These are phyloP conservation scores for Phoma sp. DNA, from an alignment of 2,329 filamentous ascomycete species.

Conservation along the genomic window DNA sequence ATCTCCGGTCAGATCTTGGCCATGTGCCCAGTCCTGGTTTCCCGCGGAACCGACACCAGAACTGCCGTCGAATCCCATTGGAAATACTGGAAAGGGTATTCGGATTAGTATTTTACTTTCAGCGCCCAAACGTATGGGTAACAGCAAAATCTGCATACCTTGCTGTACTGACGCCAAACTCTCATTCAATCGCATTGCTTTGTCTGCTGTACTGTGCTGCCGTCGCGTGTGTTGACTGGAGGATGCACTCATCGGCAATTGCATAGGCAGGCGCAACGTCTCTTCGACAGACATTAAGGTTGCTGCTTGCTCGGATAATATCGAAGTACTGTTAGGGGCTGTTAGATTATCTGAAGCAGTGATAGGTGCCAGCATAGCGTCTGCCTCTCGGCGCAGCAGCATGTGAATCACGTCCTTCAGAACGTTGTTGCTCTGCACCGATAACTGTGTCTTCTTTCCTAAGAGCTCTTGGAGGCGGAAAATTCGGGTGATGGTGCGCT, in stretches of 20 bases:
- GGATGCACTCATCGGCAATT: slow-evolving; percentile 1
- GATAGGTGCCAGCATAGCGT: slow-evolving; percentile 22
- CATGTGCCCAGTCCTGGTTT: not conserved
- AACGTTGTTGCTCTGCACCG: slow-evolving; percentile 23
- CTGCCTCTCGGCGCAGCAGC: slow-evolving; percentile 21
- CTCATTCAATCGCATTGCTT: slow-evolving; percentile 18
- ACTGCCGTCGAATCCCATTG: not conserved
- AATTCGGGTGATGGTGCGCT: slow-evolving; percentile 54
- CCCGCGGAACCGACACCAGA: not conserved
- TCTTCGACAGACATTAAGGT: slow-evolving; percentile 21
- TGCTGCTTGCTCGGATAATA: not conserved
- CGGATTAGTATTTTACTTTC: no score
- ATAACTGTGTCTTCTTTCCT: slow-evolving; percentile 21
- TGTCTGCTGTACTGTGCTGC: slow-evolving; percentile 7
- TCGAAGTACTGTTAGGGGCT: not conserved
- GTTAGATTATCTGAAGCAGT: not conserved
- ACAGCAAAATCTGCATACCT: slow-evolving; percentile 2
- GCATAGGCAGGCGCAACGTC: slow-evolving; percentile 21
- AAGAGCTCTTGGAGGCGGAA: slow-evolving; percentile 50
- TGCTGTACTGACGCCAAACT: slow-evolving; percentile 23
- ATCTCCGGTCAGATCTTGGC: not conserved
- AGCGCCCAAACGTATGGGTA: no score
- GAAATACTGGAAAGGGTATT: not conserved
- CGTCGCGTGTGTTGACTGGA: not conserved
- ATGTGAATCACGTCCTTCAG: slow-evolving; percentile 26